These are phyloP conservation scores for Podospora anserina DNA, from an alignment of 495 filamentous ascomycete species.

Conservation along the genomic window DNA sequence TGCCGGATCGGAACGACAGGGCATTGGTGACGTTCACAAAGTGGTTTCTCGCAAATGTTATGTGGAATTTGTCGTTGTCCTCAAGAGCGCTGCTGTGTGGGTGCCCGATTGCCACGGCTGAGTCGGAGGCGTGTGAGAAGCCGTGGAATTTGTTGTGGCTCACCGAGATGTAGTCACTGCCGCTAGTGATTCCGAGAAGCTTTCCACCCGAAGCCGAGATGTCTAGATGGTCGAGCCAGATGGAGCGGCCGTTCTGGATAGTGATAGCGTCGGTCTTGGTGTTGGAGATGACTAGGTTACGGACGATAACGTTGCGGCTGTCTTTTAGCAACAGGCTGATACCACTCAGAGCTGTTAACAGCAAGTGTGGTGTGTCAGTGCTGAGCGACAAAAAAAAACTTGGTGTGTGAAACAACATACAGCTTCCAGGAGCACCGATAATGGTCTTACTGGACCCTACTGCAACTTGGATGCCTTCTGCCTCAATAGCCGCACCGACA, in stretches of 20 bases:
- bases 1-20: constrained; percentile 58
- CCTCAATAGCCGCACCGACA: constrained; percentile 44
- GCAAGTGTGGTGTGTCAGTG: neutral
- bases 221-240: constrained; percentile 66
- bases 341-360: constrained; percentile 29
- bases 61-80: constrained; percentile 50
- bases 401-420: constrained; percentile 17
- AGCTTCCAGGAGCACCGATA: constrained; percentile 37
- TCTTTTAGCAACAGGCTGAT: constrained; percentile 41
- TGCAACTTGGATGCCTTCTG: constrained; percentile 38
- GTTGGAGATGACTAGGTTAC: constrained; percentile 52
- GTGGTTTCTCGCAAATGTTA: constrained; percentile 59
- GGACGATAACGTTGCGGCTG: constrained; percentile 49
- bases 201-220: constrained; percentile 49
- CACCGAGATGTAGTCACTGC: constrained; percentile 44
- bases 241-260: constrained; percentile 45
- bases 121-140: constrained; percentile 48
- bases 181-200: constrained; percentile 56
- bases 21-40: constrained; percentile 57
- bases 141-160: constrained; percentile 47
- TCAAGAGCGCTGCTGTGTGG: constrained; percentile 44
- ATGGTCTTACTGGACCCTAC: constrained; percentile 54
- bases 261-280: constrained; percentile 52
- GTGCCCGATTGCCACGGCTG: constrained; percentile 52
- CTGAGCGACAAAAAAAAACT: neutral